Percentiles rank a stretch among this genome's conserved stretches.
Evolutionary conservation across 257 asterid genomes (phyloP).

Genomic region (Linaria vulgaris): DNA sequence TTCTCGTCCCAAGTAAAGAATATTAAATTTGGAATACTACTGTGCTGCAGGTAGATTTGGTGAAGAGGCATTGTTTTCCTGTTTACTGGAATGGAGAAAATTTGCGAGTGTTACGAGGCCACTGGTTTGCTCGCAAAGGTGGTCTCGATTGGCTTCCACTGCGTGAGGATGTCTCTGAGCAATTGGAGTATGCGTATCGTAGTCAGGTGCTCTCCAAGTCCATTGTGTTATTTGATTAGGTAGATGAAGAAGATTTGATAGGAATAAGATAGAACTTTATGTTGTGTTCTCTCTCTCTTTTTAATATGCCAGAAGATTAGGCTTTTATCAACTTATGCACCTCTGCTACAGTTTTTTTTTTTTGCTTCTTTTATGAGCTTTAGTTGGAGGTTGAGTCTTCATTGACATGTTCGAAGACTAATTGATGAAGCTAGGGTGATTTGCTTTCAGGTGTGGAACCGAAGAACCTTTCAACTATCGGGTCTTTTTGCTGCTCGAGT

Average conservation of each 20-base stretch:
- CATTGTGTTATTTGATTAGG: conserved; percentile 16
- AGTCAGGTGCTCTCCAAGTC: conserved; percentile 43
- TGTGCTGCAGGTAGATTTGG: conserved; percentile 79
- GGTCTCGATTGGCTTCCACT: conserved; percentile 97
- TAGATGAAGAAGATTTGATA: background rate
- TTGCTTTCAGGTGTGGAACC: conserved; percentile 81
- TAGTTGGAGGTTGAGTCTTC: conserved; percentile 15
- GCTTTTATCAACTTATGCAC: conserved; percentile 12
- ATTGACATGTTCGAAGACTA: conserved; percentile 10
- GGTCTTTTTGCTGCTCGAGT: conserved; percentile 99
- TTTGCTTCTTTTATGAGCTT: conserved; percentile 8
- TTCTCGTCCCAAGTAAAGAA: conserved; percentile 8
- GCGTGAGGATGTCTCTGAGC: conserved; percentile 95
- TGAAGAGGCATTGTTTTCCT: conserved; percentile 87
- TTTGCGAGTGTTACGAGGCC: conserved; percentile 90
- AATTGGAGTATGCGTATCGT: conserved; percentile 91
- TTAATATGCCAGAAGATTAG: background rate
- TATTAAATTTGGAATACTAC: conserved; percentile 6
- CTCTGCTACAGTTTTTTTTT: background rate
- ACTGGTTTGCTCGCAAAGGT: conserved; percentile 98
- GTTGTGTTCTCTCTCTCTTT: background rate
- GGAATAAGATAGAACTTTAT: conserved; percentile 1
- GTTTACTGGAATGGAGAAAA: conserved; percentile 97
- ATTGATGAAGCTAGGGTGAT: conserved; percentile 22
- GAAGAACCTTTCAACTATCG: conserved; percentile 93